These are phyloP conservation scores for Plantago elongata DNA, from an alignment of 257 asterid genomes.

Conservation along the genomic window DNA sequence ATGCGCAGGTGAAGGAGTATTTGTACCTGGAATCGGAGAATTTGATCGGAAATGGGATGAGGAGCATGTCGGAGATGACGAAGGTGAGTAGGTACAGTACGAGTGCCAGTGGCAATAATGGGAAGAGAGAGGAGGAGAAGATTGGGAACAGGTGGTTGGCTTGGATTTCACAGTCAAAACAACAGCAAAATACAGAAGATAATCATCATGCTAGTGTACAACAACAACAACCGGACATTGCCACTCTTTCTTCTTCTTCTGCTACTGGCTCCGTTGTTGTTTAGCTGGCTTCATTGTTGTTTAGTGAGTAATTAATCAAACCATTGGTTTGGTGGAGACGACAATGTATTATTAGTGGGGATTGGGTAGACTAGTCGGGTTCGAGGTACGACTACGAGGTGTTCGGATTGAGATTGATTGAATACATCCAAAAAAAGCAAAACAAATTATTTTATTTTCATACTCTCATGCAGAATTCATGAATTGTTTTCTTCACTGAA, in stretches of 20 bases:
- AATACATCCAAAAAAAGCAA: no score
- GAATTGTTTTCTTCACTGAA: no score
- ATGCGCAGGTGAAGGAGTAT: conserved; percentile 51
- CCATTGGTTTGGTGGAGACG: no score
- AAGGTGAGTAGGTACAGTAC: conserved; percentile 55
- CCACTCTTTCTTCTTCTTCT: conserved; percentile 11
- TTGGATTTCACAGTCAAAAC: conserved; percentile 71
- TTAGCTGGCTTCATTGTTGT: background rate
- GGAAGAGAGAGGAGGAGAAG: conserved; percentile 37
- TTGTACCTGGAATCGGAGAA: conserved; percentile 37
- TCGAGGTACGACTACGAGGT: no score
- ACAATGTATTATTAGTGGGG: background rate
- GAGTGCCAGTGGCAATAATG: conserved; percentile 26
- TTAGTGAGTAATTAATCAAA: no score
- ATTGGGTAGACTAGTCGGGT: no score
- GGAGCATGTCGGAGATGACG: conserved; percentile 86
- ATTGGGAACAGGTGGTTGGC: conserved; percentile 70
- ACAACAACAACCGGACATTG: conserved; percentile 13
- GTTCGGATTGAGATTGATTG: background rate
- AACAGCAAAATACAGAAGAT: background rate
- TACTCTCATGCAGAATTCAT: no score
- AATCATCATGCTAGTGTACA: conserved; percentile 29
- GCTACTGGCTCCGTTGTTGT: conserved; percentile 16
- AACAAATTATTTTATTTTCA: no score
- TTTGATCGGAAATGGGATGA: conserved; percentile 23